phyloP scores from a whole-genome alignment of 208 protist species.

The Acanthamoeba castellanii region DNA sequence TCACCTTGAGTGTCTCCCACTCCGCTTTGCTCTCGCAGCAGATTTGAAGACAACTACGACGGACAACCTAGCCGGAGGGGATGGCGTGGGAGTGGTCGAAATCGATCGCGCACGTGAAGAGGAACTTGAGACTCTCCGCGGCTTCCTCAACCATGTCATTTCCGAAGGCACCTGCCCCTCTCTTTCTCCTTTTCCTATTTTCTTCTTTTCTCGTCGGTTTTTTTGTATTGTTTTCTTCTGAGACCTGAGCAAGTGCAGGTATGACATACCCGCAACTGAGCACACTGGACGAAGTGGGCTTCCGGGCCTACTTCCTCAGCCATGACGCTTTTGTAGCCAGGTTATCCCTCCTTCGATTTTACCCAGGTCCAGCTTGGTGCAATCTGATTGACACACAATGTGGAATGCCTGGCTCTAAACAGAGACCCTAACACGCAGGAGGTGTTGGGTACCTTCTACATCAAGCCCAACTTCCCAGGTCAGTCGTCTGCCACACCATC shows the following conservation, averaged over 20 bases:
- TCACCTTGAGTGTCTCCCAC: background rate
- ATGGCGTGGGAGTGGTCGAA: background rate
- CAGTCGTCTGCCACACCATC: background rate
- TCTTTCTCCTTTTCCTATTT: background rate
- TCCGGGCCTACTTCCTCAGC: slow-evolving; percentile 48
- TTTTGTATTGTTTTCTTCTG: background rate
- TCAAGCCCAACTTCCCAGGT: slow-evolving; percentile 66
- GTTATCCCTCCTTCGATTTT: background rate
- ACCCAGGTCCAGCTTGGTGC: background rate
- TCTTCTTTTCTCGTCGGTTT: background rate
- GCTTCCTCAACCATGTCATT: slow-evolving; percentile 29
- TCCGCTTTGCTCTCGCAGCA: background rate
- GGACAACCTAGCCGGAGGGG: background rate
- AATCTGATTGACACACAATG: background rate
- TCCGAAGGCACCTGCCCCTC: background rate
- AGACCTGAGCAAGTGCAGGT: background rate
- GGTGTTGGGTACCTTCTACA: slow-evolving; percentile 34
- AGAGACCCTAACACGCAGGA: background rate
- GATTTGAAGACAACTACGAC: background rate
- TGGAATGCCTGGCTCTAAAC: background rate
- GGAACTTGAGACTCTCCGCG: background rate
- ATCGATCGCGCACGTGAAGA: background rate
- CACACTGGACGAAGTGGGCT: background rate
- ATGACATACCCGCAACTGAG: slow-evolving; percentile 43
- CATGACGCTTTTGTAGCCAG: slow-evolving; percentile 37